Percentiles rank a stretch among this genome's conserved stretches.
phyloP scores from a whole-genome alignment of 148 eudicot genomes.

The Chenopodium album region DNA sequence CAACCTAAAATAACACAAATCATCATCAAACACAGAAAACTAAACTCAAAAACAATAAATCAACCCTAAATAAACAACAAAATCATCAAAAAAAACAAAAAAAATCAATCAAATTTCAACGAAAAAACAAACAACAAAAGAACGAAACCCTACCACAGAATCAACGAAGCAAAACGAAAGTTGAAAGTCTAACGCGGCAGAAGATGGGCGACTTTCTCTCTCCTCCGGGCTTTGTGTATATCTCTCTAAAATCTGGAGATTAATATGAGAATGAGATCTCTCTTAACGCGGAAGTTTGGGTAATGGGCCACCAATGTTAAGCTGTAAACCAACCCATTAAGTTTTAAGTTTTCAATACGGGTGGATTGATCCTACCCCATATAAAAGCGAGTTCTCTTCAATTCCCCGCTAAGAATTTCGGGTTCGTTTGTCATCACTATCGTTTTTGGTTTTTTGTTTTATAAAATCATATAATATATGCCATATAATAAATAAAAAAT shows the following conservation, averaged over 20 bases:
- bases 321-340: no score
- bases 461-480: no score
- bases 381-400: no score
- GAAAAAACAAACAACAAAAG: neutral
- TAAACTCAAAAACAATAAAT: neutral
- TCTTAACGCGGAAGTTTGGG: neutral
- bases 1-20: neutral
- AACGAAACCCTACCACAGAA: neutral
- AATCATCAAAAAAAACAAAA: neutral
- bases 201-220: neutral
- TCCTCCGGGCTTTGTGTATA: neutral
- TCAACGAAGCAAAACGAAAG: neutral
- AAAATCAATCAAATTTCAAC: neutral
- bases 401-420: no score
- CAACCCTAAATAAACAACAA: neutral
- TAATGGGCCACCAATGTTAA: neutral
- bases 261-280: neutral
- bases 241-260: neutral
- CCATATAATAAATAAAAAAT: no score
- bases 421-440: no score
- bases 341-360: no score
- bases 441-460: no score
- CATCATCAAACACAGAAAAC: neutral
- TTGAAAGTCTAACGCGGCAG: neutral
- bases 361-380: no score